Evolutionary conservation across 306 rosid species (phyloP).

Genomic region (Argentina anserina): DNA sequence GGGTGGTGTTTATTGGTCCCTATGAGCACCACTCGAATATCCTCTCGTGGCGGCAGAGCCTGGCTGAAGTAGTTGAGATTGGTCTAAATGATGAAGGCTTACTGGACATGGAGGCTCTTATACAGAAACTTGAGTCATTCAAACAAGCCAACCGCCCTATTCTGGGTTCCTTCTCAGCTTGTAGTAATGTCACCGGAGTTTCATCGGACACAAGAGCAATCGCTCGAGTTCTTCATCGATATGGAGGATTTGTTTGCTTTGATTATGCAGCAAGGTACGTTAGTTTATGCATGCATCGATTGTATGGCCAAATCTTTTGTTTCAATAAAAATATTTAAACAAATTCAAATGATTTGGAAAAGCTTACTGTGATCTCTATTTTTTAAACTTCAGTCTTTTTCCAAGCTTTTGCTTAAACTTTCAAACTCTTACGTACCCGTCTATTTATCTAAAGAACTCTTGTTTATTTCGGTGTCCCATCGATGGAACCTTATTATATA

Average conservation of each 20-base stretch:
- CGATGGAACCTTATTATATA: too few species aligned
- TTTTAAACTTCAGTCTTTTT: too few species aligned
- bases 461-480: too few species aligned
- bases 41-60: slow-evolving; percentile 85
- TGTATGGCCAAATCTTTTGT: too few species aligned
- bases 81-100: slow-evolving; percentile 57
- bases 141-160: slow-evolving; percentile 49
- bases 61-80: slow-evolving; percentile 75
- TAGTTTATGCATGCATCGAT: neutral
- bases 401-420: too few species aligned
- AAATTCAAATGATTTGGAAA: too few species aligned
- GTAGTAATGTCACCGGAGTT: slow-evolving; percentile 86
- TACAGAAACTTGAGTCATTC: slow-evolving; percentile 38
- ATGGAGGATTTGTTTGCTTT: slow-evolving; percentile 65
- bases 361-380: too few species aligned
- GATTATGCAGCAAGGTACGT: slow-evolving; percentile 81
- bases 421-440: too few species aligned
- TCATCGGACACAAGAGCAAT: slow-evolving; percentile 56
- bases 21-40: slow-evolving; percentile 82
- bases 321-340: too few species aligned
- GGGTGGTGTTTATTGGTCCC: slow-evolving; percentile 87
- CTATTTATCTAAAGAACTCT: too few species aligned
- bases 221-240: slow-evolving; percentile 61
- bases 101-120: slow-evolving; percentile 53
- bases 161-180: slow-evolving; percentile 82